A percentile compares a stretch with the other conserved stretches of the same genome.
phyloP scores from a whole-genome alignment of 805 yeast genomes.

The Lachancea mirantina region DNA sequence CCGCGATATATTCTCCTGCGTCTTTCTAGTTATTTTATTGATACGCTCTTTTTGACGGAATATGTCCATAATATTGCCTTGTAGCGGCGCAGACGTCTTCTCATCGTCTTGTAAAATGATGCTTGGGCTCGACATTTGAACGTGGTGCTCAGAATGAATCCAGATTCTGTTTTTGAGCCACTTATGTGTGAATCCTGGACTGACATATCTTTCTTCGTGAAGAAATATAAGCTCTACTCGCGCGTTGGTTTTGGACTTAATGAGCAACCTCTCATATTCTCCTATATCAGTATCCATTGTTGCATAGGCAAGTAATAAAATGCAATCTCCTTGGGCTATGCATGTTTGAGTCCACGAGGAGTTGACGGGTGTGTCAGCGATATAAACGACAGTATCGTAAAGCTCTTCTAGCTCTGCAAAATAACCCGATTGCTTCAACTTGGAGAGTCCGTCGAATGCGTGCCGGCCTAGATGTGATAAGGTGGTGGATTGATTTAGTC shows the following conservation, averaged over 20 bases:
- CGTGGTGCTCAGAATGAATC: constrained; percentile 91
- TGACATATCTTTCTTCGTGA: constrained; percentile 76
- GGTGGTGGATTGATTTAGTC: constrained; percentile 77
- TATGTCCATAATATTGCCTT: constrained; percentile 16
- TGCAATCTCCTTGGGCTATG: constrained; percentile 90
- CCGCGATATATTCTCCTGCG: constrained; percentile 28
- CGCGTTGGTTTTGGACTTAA: constrained; percentile 74
- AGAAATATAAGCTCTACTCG: constrained; percentile 78
- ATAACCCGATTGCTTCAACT: constrained; percentile 78
- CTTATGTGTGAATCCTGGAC: constrained; percentile 73
- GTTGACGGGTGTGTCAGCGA: constrained; percentile 76
- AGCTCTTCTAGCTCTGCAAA: constrained; percentile 87
- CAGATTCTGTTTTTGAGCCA: constrained; percentile 85
- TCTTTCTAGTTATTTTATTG: constrained; percentile 18
- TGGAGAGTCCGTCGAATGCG: constrained; percentile 86
- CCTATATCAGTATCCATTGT: constrained; percentile 65
- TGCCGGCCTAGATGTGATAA: constrained; percentile 78
- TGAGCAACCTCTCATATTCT: constrained; percentile 71
- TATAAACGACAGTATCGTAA: constrained; percentile 80
- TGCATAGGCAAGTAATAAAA: constrained; percentile 84
- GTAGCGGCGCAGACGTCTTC: neutral
- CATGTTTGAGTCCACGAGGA: constrained; percentile 91
- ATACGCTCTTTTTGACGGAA: constrained; percentile 27
- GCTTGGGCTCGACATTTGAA: constrained; percentile 44
- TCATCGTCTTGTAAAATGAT: neutral